Evolutionary conservation across 352 stramenopile species (phyloP).

Genomic region (Pythium sp.): DNA sequence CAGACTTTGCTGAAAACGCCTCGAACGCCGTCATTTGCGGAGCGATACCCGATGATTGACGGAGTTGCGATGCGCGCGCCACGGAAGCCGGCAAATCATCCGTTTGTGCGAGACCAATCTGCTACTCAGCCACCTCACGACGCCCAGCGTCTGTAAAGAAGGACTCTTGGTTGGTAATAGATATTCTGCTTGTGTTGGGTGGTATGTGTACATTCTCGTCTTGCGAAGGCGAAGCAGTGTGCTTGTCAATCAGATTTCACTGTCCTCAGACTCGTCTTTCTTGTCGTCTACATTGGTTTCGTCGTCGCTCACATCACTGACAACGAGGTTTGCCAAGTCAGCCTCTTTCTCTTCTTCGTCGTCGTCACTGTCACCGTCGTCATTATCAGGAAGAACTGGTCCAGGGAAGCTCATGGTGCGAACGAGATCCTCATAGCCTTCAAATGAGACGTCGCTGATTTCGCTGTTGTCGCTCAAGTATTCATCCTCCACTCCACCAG

Average conservation of each 20-base stretch:
- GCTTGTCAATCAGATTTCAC: constrained; percentile 36
- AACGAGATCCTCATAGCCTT: constrained; percentile 62
- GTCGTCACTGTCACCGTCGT: constrained; percentile 17
- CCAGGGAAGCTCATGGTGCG: constrained; percentile 14
- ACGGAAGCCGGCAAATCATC: constrained; percentile 49
- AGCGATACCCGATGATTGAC: constrained; percentile 80
- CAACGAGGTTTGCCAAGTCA: constrained; percentile 33
- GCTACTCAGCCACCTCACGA: neutral
- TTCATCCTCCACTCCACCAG: constrained; percentile 10
- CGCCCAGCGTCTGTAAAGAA: constrained; percentile 6
- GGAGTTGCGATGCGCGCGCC: constrained; percentile 76
- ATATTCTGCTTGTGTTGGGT: constrained; percentile 17
- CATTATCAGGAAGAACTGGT: neutral
- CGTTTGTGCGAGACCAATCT: constrained; percentile 25
- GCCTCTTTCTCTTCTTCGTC: constrained; percentile 23
- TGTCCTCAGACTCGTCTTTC: constrained; percentile 51
- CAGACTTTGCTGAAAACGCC: constrained; percentile 81
- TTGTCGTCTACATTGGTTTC: constrained; percentile 29
- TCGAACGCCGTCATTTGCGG: constrained; percentile 79
- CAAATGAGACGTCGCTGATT: constrained; percentile 71
- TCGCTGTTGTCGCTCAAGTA: constrained; percentile 59
- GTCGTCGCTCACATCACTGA: constrained; percentile 50
- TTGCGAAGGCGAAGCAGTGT: neutral
- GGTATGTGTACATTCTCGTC: constrained; percentile 5
- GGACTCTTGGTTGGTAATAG: constrained; percentile 16